Conservation (phyloP, 768 basidiomycete genomes). For the Podaxis sp. region DNA sequence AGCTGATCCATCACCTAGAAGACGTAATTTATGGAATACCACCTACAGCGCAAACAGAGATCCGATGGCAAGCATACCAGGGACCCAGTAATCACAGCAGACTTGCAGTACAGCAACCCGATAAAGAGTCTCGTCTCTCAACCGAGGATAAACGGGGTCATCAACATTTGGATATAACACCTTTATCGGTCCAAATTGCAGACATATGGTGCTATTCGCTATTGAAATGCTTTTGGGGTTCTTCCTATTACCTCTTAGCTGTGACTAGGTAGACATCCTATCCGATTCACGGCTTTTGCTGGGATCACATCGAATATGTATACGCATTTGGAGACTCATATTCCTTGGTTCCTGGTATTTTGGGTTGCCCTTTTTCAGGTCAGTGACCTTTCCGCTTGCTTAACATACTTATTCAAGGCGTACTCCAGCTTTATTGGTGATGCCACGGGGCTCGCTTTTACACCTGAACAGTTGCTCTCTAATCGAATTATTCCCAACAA, state of each 20-base stretch:
- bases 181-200: background rate
- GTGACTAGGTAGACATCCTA: background rate
- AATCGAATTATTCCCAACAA: background rate
- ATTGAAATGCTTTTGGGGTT: background rate
- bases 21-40: too few species aligned
- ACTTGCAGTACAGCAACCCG: too few species aligned
- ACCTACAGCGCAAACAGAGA: too few species aligned
- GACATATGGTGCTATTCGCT: background rate
- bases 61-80: too few species aligned
- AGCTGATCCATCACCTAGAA: too few species aligned
- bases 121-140: too few species aligned
- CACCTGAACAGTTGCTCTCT: conserved; percentile 1
- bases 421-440: background rate
- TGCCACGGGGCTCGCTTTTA: background rate
- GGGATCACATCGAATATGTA: conserved; percentile 27
- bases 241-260: background rate
- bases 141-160: background rate
- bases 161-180: too few species aligned
- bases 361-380: background rate
- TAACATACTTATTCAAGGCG: too few species aligned
- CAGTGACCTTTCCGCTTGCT: background rate
- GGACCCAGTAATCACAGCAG: too few species aligned
- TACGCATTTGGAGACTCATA: conserved; percentile 8
- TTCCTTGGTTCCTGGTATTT: conserved; percentile 1
- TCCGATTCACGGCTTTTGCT: conserved; percentile 26